phyloP scores from a whole-genome alignment of 108 stramenopile species.

The Cyclostephanos invisitatus region DNA sequence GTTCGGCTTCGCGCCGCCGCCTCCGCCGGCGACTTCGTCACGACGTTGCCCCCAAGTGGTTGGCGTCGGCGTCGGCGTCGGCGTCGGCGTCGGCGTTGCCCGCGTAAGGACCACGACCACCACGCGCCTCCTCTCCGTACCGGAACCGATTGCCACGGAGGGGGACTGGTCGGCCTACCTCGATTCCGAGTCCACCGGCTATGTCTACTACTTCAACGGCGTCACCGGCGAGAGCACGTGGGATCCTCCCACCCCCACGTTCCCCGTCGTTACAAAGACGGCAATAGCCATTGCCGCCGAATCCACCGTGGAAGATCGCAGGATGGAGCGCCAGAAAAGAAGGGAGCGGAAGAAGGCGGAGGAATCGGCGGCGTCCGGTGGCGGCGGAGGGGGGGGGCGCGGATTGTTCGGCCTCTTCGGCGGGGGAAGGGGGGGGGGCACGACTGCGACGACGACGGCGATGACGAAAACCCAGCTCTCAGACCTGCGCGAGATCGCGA shows the following conservation, averaged over 20 bases:
- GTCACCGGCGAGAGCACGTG: slow-evolving; percentile 76
- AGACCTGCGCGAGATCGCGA: slow-evolving; percentile 16
- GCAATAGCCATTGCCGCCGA: background rate
- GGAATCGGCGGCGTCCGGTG: background rate
- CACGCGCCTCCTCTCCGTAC: slow-evolving; percentile 8
- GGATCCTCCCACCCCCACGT: slow-evolving; percentile 76
- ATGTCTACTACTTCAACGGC: slow-evolving; percentile 76
- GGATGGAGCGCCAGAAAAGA: slow-evolving; percentile 1
- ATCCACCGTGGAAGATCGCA: slow-evolving; percentile 1
- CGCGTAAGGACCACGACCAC: background rate
- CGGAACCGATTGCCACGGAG: slow-evolving; percentile 64
- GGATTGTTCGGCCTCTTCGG: slow-evolving; percentile 31
- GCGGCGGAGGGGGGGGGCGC: slow-evolving; percentile 7
- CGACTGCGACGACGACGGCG: slow-evolving; percentile 8
- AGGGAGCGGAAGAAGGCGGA: slow-evolving; percentile 11
- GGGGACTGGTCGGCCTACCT: slow-evolving; percentile 77
- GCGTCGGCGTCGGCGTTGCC: background rate
- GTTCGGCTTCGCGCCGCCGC: too few relatives aligned
- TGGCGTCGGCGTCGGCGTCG: too few relatives aligned
- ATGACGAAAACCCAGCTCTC: slow-evolving; percentile 1
- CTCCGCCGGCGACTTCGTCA: too few relatives aligned
- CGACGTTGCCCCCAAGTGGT: too few relatives aligned
- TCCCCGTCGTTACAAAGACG: slow-evolving; percentile 51
- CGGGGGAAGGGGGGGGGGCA: background rate
- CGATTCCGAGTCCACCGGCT: slow-evolving; percentile 74